A percentile compares a stretch with the other conserved stretches of the same genome.
phyloP scores from a whole-genome alignment of 331 rosid species.

The Pyrus hybrid region DNA sequence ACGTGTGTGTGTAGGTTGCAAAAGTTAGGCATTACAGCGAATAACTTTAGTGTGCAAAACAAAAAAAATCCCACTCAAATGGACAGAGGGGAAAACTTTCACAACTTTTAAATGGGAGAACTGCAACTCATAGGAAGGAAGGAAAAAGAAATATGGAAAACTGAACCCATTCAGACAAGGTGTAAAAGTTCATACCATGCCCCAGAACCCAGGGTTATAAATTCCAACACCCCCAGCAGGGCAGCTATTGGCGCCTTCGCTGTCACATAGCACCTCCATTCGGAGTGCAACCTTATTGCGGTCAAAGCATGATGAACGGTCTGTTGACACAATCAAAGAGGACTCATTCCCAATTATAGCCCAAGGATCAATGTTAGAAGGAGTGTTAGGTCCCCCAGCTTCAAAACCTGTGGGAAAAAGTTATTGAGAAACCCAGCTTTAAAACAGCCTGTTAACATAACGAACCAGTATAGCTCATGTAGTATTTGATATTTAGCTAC shows the following conservation, averaged over 20 bases:
- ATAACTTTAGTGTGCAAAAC: neutral
- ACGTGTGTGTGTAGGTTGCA: neutral
- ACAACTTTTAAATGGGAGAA: neutral
- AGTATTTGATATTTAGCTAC: no score
- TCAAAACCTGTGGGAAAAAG: slow-evolving; percentile 68
- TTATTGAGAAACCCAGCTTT: neutral
- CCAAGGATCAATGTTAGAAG: slow-evolving; percentile 93
- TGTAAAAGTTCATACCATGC: slow-evolving; percentile 54
- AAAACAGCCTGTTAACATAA: neutral
- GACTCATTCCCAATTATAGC: slow-evolving; percentile 63
- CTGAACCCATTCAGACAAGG: neutral
- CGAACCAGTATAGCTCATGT: neutral
- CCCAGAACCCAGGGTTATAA: slow-evolving; percentile 91
- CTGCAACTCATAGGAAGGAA: neutral
- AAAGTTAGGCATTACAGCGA: neutral
- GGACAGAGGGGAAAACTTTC: neutral
- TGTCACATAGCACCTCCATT: slow-evolving; percentile 81
- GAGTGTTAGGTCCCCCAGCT: slow-evolving; percentile 76
- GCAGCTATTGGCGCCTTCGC: slow-evolving; percentile 45
- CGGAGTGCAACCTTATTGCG: slow-evolving; percentile 80
- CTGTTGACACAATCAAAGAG: slow-evolving; percentile 52
- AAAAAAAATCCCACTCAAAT: neutral
- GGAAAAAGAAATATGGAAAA: neutral
- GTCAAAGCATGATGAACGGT: slow-evolving; percentile 67
- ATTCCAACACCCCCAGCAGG: slow-evolving; percentile 74